Evolutionary conservation across 2,329 filamentous ascomycete genomes (phyloP).

Genomic region (Xylaria sp.): DNA sequence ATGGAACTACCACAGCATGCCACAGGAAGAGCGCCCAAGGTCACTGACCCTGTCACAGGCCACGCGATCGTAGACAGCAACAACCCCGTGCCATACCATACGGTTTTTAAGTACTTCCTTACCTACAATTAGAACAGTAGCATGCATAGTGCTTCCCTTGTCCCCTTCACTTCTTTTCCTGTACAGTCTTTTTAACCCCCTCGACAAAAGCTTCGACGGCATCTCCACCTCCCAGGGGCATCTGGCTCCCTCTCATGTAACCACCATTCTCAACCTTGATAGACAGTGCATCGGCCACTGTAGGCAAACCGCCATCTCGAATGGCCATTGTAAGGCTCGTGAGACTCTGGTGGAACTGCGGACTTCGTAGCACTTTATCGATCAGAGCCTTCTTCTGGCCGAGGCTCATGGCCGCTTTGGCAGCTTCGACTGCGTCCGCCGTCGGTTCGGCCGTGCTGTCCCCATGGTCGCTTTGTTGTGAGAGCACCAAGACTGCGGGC

Average conservation of each 20-base stretch:
- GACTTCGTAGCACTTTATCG: conserved; percentile 84
- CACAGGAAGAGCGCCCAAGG: background rate
- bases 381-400: conserved; percentile 84
- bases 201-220: conserved; percentile 93
- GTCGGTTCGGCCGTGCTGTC: conserved; percentile 72
- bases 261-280: conserved; percentile 88
- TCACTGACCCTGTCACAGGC: background rate
- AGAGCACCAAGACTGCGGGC: conserved; percentile 79
- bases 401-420: conserved; percentile 76
- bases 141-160: background rate
- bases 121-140: background rate
- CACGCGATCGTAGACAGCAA: background rate
- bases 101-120: background rate
- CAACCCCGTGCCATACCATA: background rate
- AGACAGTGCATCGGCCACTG: conserved; percentile 85
- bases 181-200: conserved; percentile 83
- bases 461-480: conserved; percentile 72
- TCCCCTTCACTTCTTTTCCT: conserved; percentile 60
- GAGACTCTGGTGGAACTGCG: conserved; percentile 90
- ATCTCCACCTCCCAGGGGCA: conserved; percentile 88
- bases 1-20: background rate
- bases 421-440: conserved; percentile 74
- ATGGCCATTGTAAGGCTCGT: conserved; percentile 87
- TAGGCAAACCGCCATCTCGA: conserved; percentile 89
- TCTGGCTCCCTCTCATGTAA: conserved; percentile 77